phyloP scores from a whole-genome alignment of 2,329 filamentous ascomycete species.

The Nemania bipapillata region DNA sequence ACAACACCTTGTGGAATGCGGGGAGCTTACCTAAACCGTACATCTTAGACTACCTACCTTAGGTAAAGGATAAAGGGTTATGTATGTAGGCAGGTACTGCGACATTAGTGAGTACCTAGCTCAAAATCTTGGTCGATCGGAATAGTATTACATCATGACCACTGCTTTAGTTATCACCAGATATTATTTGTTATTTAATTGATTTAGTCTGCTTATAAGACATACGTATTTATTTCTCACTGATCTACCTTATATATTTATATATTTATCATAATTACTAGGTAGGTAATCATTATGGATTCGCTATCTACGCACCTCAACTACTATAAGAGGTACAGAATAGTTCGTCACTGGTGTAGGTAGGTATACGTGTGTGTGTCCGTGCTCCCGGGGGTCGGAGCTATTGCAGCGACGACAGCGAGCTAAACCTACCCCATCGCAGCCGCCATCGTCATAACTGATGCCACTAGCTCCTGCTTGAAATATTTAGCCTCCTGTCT shows the following conservation, averaged over 20 bases:
- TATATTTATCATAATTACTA: no score
- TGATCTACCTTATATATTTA: no score
- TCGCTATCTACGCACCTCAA: no score
- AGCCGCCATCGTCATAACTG: constrained; percentile 44
- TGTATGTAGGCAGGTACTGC: neutral
- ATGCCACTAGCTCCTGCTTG: constrained; percentile 24
- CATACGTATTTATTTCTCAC: no score
- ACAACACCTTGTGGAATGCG: constrained; percentile 16
- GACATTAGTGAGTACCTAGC: no score
- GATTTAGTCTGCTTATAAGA: no score
- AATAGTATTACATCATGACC: neutral
- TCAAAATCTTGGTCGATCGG: neutral
- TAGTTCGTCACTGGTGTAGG: no score
- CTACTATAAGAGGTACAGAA: neutral
- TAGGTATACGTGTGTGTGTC: neutral
- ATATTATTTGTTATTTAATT: no score
- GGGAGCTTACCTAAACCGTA: constrained; percentile 12
- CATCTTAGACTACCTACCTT: no score
- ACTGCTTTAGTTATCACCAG: neutral
- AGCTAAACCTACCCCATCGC: constrained; percentile 20
- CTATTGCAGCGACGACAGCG: neutral
- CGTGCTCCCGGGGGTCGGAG: neutral
- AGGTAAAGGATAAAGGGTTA: no score
- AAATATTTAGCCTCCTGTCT: constrained; percentile 6
- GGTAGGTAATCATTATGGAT: no score